phyloP scores from a whole-genome alignment of 225 moss, liverwort and hornwort genomes.

The Marchantia paleacea region DNA sequence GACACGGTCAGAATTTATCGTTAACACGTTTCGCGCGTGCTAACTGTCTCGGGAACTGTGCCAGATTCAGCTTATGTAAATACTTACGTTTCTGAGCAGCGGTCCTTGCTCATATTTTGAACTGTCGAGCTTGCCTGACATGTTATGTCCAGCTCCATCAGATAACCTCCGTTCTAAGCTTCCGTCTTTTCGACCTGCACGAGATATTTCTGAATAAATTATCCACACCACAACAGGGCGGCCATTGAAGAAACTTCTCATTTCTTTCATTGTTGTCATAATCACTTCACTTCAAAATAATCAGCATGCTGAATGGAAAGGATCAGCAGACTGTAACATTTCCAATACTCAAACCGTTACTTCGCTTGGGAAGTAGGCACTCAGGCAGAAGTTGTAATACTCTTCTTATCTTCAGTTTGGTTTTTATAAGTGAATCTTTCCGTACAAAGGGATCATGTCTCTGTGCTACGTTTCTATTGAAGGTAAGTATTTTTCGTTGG shows the following conservation, averaged over 20 bases:
- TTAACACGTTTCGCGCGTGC: neutral
- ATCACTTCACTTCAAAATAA: neutral
- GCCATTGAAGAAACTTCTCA: neutral
- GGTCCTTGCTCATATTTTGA: slow-evolving; percentile 18
- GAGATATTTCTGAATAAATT: neutral
- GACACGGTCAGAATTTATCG: neutral
- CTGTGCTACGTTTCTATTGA: neutral
- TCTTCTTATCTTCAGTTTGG: slow-evolving; percentile 16
- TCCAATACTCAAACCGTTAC: too few species aligned
- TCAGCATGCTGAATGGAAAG: neutral
- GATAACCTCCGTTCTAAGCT: neutral
- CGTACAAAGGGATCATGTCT: slow-evolving; percentile 20
- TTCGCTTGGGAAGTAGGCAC: neutral
- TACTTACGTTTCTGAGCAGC: slow-evolving; percentile 15
- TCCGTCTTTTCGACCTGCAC: neutral
- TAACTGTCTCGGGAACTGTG: neutral
- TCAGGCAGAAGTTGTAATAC: neutral
- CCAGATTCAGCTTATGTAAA: too few species aligned
- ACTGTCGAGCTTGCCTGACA: neutral
- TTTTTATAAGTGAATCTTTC: slow-evolving; percentile 13
- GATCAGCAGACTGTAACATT: neutral
- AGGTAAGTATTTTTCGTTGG: slow-evolving; percentile 24
- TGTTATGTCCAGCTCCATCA: neutral
- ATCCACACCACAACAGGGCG: slow-evolving; percentile 14
- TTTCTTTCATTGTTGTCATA: neutral